Evolutionary conservation across 495 filamentous ascomycete genomes (phyloP).

Genomic region (Xylaria cubensis): DNA sequence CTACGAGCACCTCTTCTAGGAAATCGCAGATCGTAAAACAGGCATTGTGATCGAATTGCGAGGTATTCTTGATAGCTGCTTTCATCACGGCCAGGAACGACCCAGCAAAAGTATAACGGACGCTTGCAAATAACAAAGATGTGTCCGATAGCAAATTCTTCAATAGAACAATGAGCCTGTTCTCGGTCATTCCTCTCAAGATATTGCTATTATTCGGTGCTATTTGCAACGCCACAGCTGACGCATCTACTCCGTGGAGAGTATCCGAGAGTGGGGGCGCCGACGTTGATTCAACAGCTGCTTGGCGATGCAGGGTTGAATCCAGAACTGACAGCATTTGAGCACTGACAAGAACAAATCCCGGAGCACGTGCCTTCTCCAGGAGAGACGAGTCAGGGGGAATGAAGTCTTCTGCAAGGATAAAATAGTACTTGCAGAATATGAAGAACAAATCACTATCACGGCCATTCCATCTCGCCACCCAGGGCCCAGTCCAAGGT

Average conservation of each 20-base stretch:
- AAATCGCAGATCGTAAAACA: slow-evolving; percentile 95
- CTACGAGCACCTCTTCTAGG: slow-evolving; percentile 72
- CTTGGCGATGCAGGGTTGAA: slow-evolving; percentile 79
- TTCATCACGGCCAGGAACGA: slow-evolving; percentile 77
- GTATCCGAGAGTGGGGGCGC: slow-evolving; percentile 78
- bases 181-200: slow-evolving; percentile 86
- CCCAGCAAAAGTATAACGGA: slow-evolving; percentile 77
- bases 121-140: slow-evolving; percentile 44
- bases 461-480: slow-evolving; percentile 82
- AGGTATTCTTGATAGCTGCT: slow-evolving; percentile 74
- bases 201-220: slow-evolving; percentile 66
- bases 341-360: slow-evolving; percentile 81
- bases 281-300: slow-evolving; percentile 57
- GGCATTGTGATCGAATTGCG: slow-evolving; percentile 83
- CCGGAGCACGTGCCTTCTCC: slow-evolving; percentile 76
- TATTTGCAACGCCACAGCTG: slow-evolving; percentile 70
- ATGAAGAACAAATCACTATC: slow-evolving; percentile 95
- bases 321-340: slow-evolving; percentile 85
- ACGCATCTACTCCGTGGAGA: slow-evolving; percentile 73
- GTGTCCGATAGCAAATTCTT: slow-evolving; percentile 77
- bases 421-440: slow-evolving; percentile 90
- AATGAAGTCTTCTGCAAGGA: slow-evolving; percentile 81
- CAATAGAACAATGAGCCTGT: slow-evolving; percentile 84
- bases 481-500: slow-evolving; percentile 86
- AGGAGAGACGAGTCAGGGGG: slow-evolving; percentile 64